These are phyloP conservation scores for Microcos paniculata DNA, from an alignment of 345 rosid genomes.

Conservation along the genomic window DNA sequence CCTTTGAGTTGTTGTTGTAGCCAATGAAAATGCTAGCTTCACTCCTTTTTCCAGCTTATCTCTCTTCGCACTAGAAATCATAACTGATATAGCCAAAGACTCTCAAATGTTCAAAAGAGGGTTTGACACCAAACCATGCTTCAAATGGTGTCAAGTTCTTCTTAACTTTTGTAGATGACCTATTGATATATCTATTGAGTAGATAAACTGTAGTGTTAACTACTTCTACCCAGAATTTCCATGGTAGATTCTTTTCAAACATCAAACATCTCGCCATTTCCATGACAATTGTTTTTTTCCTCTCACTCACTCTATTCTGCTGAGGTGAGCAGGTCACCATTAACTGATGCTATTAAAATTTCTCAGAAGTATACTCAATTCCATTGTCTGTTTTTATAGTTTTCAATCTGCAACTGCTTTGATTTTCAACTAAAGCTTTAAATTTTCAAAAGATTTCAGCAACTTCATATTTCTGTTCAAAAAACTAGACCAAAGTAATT, in stretches of 20 bases:
- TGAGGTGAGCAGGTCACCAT: neutral
- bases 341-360: neutral
- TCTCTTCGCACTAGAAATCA: neutral
- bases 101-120: too few species aligned
- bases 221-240: neutral
- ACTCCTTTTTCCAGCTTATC: constrained; percentile 14
- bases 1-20: too few species aligned
- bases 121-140: neutral
- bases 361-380: neutral
- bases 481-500: neutral
- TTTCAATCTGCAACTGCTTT: too few species aligned
- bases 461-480: too few species aligned
- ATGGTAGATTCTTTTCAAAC: too few species aligned
- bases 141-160: neutral
- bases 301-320: too few species aligned
- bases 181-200: too few species aligned
- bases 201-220: neutral
- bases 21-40: too few species aligned
- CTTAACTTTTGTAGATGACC: neutral
- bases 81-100: neutral
- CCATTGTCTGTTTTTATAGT: neutral
- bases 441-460: too few species aligned
- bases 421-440: too few species aligned
- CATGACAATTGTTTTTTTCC: too few species aligned
- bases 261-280: too few species aligned